Percentiles rank a stretch among this genome's conserved stretches.
phyloP scores from a whole-genome alignment of 2,329 filamentous ascomycete species.

The Xylaria sp. region DNA sequence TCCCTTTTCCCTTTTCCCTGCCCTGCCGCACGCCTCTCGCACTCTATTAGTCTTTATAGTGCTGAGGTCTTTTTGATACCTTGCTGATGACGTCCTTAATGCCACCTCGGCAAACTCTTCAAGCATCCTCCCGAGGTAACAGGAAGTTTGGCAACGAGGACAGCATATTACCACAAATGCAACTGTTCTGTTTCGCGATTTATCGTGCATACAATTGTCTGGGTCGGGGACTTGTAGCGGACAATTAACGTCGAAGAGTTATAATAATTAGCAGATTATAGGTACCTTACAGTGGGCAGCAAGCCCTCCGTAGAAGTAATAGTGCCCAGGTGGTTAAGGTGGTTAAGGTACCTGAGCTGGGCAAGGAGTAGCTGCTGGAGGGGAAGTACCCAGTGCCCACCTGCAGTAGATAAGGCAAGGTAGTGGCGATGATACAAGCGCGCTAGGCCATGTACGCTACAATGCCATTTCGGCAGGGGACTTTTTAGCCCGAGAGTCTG shows the following conservation, averaged over 20 bases:
- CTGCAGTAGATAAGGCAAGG: background rate
- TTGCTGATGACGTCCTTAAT: conserved; percentile 26
- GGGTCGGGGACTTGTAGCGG: background rate
- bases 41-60: background rate
- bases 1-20: background rate
- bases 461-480: conserved; percentile 32
- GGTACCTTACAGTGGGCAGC: background rate
- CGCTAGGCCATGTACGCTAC: conserved; percentile 11
- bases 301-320: no score
- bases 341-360: no score
- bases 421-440: background rate
- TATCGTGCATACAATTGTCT: background rate
- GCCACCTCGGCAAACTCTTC: conserved; percentile 19
- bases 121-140: background rate
- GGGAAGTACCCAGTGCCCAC: background rate
- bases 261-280: background rate
- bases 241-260: background rate
- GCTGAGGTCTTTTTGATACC: background rate
- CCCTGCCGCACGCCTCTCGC: conserved; percentile 3
- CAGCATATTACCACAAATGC: background rate
- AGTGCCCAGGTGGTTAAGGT: no score
- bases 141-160: background rate
- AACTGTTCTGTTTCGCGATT: background rate
- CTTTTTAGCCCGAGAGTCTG: conserved; percentile 37
- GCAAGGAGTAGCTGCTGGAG: no score